Evolutionary conservation across 1,139 yeast species (phyloP).

Genomic region (Eremothecium coryli): DNA sequence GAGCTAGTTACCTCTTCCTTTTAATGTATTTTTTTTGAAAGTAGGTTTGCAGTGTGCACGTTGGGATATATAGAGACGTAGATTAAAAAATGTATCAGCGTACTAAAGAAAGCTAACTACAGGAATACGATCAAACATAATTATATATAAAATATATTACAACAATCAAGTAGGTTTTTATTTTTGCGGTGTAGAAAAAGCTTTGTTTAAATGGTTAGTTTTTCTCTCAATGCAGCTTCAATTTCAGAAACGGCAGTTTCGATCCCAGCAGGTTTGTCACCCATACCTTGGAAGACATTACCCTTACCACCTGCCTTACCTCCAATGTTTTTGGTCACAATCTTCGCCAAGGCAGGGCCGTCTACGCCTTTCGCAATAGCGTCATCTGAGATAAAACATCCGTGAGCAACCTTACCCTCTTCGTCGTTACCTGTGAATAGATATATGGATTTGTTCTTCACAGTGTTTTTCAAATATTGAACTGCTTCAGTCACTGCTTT

Average conservation of each 20-base stretch:
- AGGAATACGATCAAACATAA: too few species aligned
- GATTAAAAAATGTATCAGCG: too few species aligned
- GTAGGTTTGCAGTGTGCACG: too few species aligned
- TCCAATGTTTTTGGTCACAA: constrained; percentile 69
- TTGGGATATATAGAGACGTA: too few species aligned
- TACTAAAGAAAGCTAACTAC: too few species aligned
- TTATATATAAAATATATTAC: too few species aligned
- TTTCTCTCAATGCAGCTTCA: constrained; percentile 48
- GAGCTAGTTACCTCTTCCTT: too few species aligned
- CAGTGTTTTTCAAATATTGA: constrained; percentile 69
- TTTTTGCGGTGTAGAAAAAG: too few species aligned
- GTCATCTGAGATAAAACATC: constrained; percentile 73
- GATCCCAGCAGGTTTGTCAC: constrained; percentile 66
- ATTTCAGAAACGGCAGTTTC: constrained; percentile 66
- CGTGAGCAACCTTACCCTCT: constrained; percentile 82
- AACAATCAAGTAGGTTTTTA: too few species aligned
- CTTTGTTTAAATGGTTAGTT: constrained; percentile 33
- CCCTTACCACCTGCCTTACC: constrained; percentile 99
- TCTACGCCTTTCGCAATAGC: constrained; percentile 64
- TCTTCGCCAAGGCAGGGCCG: constrained; percentile 65
- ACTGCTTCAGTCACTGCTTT: constrained; percentile 93
- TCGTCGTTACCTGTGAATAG: constrained; percentile 62
- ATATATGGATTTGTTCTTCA: constrained; percentile 69
- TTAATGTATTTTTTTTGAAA: too few species aligned
- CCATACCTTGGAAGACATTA: constrained; percentile 93